Evolutionary conservation across 2,329 filamentous ascomycete genomes (phyloP).

Genomic region (Phialophora verrucosa): DNA sequence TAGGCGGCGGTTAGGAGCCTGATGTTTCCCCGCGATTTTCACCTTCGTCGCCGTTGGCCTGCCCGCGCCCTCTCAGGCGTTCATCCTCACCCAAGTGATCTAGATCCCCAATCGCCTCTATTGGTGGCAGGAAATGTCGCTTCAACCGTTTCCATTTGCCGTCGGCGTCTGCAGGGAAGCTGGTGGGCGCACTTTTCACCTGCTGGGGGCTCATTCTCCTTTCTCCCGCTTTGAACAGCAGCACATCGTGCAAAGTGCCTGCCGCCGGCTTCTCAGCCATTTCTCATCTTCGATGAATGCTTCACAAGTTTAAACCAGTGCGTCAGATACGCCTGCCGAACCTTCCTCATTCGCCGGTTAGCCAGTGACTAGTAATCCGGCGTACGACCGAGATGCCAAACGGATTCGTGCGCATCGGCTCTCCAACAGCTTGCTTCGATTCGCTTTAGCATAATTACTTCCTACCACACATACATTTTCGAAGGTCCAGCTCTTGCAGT

Average conservation of each 20-base stretch:
- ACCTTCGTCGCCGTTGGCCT: background rate
- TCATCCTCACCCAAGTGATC: background rate
- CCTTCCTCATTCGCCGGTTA: slow-evolving; percentile 1
- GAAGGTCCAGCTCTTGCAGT: background rate
- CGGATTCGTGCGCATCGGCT: background rate
- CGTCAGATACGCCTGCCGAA: background rate
- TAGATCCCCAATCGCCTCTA: background rate
- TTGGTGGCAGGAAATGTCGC: background rate
- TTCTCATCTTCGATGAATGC: background rate
- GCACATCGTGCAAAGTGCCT: slow-evolving; percentile 7
- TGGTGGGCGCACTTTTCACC: background rate
- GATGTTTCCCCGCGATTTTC: background rate
- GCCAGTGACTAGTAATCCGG: background rate
- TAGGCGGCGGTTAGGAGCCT: background rate
- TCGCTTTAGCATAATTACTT: background rate
- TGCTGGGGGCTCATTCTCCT: background rate
- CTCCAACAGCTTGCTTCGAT: background rate
- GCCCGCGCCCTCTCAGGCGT: background rate
- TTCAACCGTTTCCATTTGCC: slow-evolving; percentile 3
- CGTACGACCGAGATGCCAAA: background rate
- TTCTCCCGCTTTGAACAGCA: background rate
- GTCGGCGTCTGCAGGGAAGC: background rate
- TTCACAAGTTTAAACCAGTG: background rate
- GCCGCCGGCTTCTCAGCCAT: background rate
- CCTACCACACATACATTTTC: background rate